Base-by-base conservation (phyloP, 2,329 filamentous ascomycete species). In the Nemania sp. region DNA sequence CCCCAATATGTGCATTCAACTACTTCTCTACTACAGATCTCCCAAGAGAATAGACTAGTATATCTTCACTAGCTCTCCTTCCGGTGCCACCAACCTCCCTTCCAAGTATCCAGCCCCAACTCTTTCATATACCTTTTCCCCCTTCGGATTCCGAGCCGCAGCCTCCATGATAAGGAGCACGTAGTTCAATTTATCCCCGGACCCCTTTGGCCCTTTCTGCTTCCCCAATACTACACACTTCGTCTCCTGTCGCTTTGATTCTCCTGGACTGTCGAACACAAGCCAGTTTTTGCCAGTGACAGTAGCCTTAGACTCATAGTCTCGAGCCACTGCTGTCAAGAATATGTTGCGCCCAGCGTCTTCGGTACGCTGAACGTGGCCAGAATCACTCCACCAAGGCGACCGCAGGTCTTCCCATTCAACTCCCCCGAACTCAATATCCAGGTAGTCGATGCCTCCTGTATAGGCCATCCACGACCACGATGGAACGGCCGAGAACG, bases 401-500 rank as follows among this genome's bases (percentile, higher is more conserved):
- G 52, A 55, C 2, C 32, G 27, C 13, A 55, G 20, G 1, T 55
- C 20, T n/a, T 8, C 20, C 32, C 52, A 55, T 15, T 38, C 32
- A 8, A 55, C 29, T 2, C 29, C 11, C 2, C 18, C 52, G 11
- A 55, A 55, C 10, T 18, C n/a, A 13, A 38, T 7, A 24, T 38
- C 32, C n/a, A 55, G 27, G 7, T 22, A 55, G 38, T 38, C 18
- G 10, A 55, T 53, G 10, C 27, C 51, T 8, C 51, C 51, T 20
- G 3, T 3, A 26, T 32, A 32, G 10, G 51, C 51, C 51, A 53
- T 53, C 51, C 51, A 53, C 8, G 51, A 53, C 51, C 51, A 53
- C 7, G 3, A 7, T 2, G 51, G 51, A 1, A 15, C 26, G 2
- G 1, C 20, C 4, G 5, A 15, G 1, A 15, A 7, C 29, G 4